Evolutionary conservation across 768 basidiomycete species (phyloP), one percentile per base, ranked within the genome.

Genomic region (Phaeotremella skinneri): DNA sequence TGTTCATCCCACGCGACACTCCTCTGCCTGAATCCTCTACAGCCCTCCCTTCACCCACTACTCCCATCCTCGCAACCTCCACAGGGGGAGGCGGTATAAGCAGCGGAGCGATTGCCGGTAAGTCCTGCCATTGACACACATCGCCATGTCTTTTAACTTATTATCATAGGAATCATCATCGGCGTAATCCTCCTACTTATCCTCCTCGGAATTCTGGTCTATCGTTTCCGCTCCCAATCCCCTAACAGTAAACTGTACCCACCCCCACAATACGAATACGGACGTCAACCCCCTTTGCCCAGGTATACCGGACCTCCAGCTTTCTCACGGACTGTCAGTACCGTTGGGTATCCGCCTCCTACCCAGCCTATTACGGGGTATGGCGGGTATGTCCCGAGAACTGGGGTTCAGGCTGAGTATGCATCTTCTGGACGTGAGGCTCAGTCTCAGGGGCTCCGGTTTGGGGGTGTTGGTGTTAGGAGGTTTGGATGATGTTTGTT

Each of bases 401-500:
- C 23, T 20, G 43, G 43, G 20, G 43, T 45, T 51, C 48, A n/a
- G 17, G 17, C 54, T 11, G 14, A 41, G 6, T 11, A 21, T 5
- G 30, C 54, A 17, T 43, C 27, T 29, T 45, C 14, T 29, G 41
- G 26, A 27, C 54, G 26, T n/a, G 26, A 48, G 11, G 11, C 16
- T 21, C 23, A 37, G 9, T 20, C 45, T 17, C 41, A 53, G 13
- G 50, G 54, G 17, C 59, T 64, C 5, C 39, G 55, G 32, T 64
- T 61, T 37, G 63, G 63, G 20, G 55, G 32, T 39, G 63, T 61
- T 14, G 63, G 59, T n/a, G 59, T 64, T 21, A 56, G 59, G 52
- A 30, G 49, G 11, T 59, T 54, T 53, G 34, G 39, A 41, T 48
- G 17, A 45, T 39, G 17, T 4, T 6, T 27, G 39, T 4, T 37